Evolutionary conservation across 306 rosid genomes (phyloP), one percentile per base, ranked within the genome.

Genomic region (Prunus mume): DNA sequence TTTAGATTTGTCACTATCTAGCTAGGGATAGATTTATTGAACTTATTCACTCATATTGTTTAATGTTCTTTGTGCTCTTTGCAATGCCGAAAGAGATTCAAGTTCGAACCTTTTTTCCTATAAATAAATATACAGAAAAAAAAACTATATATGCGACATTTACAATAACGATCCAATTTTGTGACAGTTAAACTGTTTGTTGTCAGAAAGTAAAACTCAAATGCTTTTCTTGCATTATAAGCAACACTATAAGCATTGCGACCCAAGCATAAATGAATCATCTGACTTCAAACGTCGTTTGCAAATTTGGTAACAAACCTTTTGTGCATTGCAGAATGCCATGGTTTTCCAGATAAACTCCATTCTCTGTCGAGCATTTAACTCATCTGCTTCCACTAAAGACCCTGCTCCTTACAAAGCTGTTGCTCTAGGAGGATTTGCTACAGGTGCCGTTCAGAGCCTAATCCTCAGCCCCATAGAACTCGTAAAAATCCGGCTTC

Each of bases 281-380:
- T 38, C 43, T 38, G 43, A 38, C 43, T 38, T 38, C 43, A 7
- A 38, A 38, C 9, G 6, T 34, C 41, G 8, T 34, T 34, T 5
- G 41, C 8, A 30, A 41, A 3, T 20, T 12, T 19, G 11, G 41
- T 70, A 30, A 69, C 61, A 72, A 69, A 22, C 56, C 32, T 22
- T 76, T 61, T 65, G 19, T 51, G 27, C 51, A 64, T 22, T 74
- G 82, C 87, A 95, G 97, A 92, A 92, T 72, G 97, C 99, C 2
- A 72, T 84, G 77, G 97, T 87, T 69, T 95, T 95, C 81, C 99
- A 95, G 82, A 84, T 86, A 64, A 90, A 90, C 34, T 91, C 93
- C 12, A 56, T 84, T n/a, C 88, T 92, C 51, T 90, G 96, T 13
- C 86, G 93, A 34, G 90, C 86, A 76, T 81, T 84, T 49, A 94